A percentile compares a stretch with the other conserved stretches of the same genome.
Evolutionary conservation across 768 basidiomycete species (phyloP).

Genomic region (Aureoboletus auriporus): DNA sequence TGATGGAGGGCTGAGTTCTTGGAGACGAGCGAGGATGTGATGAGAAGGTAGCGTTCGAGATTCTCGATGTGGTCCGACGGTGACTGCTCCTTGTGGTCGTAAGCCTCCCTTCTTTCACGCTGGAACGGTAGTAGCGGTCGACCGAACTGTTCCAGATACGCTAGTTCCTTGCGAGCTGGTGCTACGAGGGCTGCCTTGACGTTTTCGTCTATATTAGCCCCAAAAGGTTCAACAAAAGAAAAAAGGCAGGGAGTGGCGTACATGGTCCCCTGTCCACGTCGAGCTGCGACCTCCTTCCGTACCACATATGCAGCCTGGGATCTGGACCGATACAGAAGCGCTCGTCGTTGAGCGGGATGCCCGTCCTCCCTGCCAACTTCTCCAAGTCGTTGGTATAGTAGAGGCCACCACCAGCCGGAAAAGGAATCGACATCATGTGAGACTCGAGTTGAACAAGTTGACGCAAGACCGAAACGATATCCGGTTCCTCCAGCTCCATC

Average conservation of each 20-base stretch:
- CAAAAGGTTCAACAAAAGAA: neutral
- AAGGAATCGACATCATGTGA: constrained; percentile 1
- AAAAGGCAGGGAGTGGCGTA: neutral
- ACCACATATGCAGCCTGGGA: neutral
- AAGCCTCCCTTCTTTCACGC: neutral
- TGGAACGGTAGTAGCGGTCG: neutral
- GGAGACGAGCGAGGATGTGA: constrained; percentile 23
- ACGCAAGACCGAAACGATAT: no score
- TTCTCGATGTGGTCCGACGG: constrained; percentile 4
- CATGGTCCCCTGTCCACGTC: constrained; percentile 1
- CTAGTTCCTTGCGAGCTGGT: neutral
- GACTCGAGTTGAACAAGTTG: constrained; percentile 3
- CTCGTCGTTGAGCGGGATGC: neutral
- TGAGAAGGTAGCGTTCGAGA: neutral
- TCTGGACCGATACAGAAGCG: constrained; percentile 2
- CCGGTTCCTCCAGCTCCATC: neutral
- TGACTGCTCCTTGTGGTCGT: neutral
- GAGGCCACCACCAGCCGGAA: constrained; percentile 1
- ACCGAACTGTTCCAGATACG: neutral
- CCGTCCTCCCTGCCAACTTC: neutral
- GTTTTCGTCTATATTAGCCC: neutral
- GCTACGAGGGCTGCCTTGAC: neutral
- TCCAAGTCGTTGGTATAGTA: neutral
- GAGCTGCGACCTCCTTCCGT: constrained; percentile 1
- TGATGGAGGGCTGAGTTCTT: constrained; percentile 33